Percentiles rank a stretch among this genome's conserved stretches.
Conservation (phyloP, 805 yeast genomes). For the Saccharomycopsis sp. region DNA sequence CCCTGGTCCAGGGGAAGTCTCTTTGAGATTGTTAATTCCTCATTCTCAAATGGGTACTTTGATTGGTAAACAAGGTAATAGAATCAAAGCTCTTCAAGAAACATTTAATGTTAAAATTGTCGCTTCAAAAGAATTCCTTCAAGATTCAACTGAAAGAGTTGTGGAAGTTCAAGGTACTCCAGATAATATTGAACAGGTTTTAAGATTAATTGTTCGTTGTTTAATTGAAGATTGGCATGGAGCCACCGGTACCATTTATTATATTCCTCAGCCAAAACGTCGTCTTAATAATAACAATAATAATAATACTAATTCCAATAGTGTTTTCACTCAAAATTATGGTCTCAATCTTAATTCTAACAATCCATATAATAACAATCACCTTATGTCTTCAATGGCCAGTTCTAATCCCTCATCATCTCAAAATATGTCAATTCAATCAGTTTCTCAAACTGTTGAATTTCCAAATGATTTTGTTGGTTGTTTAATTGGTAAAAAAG, state of each 20-base stretch:
- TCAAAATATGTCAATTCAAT: conserved; percentile 9
- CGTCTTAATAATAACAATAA: conserved; percentile 6
- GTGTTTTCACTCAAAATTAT: conserved; percentile 8
- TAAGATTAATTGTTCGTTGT: conserved; percentile 54
- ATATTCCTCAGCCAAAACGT: conserved; percentile 36
- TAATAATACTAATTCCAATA: conserved; percentile 7
- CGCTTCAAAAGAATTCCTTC: conserved; percentile 75
- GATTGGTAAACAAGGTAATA: conserved; percentile 73
- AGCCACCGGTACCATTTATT: conserved; percentile 53
- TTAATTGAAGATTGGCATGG: conserved; percentile 65
- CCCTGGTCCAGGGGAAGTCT: conserved; percentile 40
- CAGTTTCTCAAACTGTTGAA: conserved; percentile 32
- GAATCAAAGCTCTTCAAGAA: conserved; percentile 72
- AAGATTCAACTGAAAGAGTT: conserved; percentile 73
- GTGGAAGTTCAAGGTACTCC: conserved; percentile 82
- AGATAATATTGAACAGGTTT: conserved; percentile 45
- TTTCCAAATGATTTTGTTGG: conserved; percentile 83
- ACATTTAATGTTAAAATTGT: conserved; percentile 65
- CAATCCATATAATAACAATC: conserved; percentile 1
- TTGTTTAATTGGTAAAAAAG: conserved; percentile 79
- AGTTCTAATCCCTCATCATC: conserved; percentile 3
- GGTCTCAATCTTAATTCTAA: not conserved
- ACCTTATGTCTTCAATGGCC: not conserved
- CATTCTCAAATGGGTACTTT: conserved; percentile 83
- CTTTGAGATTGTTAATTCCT: conserved; percentile 64